Evolutionary conservation across 140 eudicot species (phyloP), one percentile per base, ranked within the genome.

Genomic region (Erigeron philadelphicus): DNA sequence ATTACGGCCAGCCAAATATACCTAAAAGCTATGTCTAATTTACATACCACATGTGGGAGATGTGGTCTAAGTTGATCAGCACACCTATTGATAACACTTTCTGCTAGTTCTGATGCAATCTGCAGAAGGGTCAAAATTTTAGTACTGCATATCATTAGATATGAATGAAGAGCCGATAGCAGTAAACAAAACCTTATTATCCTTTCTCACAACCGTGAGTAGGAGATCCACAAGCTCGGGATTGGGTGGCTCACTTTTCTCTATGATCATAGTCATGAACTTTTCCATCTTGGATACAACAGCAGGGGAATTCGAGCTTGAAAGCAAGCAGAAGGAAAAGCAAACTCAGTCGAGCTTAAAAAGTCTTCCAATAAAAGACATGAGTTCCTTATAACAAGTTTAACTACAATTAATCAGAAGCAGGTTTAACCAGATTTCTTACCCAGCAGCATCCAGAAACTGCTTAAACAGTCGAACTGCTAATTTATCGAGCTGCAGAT

Each of bases 71-170:
- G 78, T 47, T 62, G 62, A 50, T 55, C 64, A 40, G 76, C 70
- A 68, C 79, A 75, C 48, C 68, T 81, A 42, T 73, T 75, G 9
- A 87, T 9, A 18, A 87, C 80, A 9, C 38, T 82, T 53, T 76
- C 75, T 46, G 88, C 88, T 72, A 87, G 61, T 66, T 67, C n/a
- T n/a, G n/a, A n/a, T n/a, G 75, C 85, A 64, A 48, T 64, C 95
- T 87, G 72, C 66, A 74, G 68, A 7, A 45, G 11, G 49, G 11
- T 45, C 49, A 45, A 45, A 2, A 45, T 0, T 8, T 45, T 1
- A 45, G 49, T 60, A 48, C 52, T 12, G 10, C 16, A 40, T 74
- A 12, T 45, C 38, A 45, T 45, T 45, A 45, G 12, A 12, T 11
- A 7, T 45, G 49, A 45, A 45, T 11, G 12, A 45, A 45, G 49